phyloP scores from a whole-genome alignment of 1,284 basidiomycete genomes.

The Microbotryum intermedium region DNA sequence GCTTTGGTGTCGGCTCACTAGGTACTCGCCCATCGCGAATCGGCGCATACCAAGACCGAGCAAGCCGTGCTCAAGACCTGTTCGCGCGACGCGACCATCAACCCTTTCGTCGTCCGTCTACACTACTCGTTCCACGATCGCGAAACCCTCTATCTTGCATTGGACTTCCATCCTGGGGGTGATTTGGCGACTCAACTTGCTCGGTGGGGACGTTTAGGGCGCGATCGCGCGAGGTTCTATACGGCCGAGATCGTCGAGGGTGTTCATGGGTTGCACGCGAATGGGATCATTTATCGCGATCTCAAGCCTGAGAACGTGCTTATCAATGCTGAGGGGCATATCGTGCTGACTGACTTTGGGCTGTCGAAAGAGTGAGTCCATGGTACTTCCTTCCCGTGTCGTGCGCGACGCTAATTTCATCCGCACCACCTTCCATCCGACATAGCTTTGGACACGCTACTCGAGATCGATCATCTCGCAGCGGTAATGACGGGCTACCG shows the following conservation, averaged over 20 bases:
- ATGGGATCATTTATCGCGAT: conserved; percentile 62
- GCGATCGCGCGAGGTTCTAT: conserved; percentile 88
- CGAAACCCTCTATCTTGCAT: conserved; percentile 78
- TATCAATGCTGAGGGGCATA: conserved; percentile 84
- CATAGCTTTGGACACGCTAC: too few species aligned
- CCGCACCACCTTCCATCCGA: too few species aligned
- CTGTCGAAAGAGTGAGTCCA: conserved; percentile 53
- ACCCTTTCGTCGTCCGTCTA: conserved; percentile 87
- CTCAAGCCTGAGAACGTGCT: conserved; percentile 92
- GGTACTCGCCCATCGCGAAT: conserved; percentile 87
- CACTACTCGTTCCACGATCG: conserved; percentile 95
- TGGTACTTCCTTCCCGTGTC: not conserved
- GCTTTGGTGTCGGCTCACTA: conserved; percentile 45
- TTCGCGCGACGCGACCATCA: conserved; percentile 47
- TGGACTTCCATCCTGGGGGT: conserved; percentile 94
- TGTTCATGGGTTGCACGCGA: conserved; percentile 77
- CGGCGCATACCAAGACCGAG: conserved; percentile 90
- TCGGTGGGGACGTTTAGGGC: conserved; percentile 81
- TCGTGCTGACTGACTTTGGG: conserved; percentile 92
- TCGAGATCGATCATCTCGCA: not conserved
- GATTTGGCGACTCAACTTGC: conserved; percentile 94
- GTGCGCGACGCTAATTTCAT: too few species aligned
- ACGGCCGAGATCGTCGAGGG: conserved; percentile 93
- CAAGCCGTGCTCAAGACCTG: conserved; percentile 86
- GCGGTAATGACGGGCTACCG: not conserved